Conservation (phyloP, 2,329 filamentous ascomycete genomes). For the Fusarium sp. region DNA sequence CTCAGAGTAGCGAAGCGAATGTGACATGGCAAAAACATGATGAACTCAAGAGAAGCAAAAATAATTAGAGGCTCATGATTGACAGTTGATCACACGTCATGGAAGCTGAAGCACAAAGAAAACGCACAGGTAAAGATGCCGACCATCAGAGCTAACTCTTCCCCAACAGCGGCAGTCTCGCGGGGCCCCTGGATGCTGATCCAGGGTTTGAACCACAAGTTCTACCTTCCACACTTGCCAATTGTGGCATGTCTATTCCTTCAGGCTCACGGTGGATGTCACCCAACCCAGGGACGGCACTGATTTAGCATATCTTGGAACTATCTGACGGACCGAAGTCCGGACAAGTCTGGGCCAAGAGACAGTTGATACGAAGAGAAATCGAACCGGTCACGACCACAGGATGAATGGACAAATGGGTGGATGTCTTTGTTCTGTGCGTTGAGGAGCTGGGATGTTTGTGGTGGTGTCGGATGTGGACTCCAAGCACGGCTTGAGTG, state of each 20-base stretch:
- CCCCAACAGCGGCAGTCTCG: constrained; percentile 28
- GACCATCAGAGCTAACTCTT: constrained; percentile 1
- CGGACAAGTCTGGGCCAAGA: constrained; percentile 24
- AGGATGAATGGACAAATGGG: constrained; percentile 32
- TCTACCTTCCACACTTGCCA: constrained; percentile 1
- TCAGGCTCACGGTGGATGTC: constrained; percentile 2
- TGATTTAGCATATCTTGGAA: constrained; percentile 16
- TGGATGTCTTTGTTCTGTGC: constrained; percentile 31
- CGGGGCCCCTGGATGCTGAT: constrained; percentile 22
- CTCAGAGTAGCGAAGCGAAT: constrained; percentile 22
- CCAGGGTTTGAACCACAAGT: constrained; percentile 16
- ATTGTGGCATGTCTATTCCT: constrained; percentile 2
- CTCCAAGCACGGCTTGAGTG: constrained; percentile 26
- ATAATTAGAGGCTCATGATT: neutral
- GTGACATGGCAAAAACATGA: constrained; percentile 12
- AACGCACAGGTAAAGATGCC: constrained; percentile 7
- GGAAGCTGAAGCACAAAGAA: neutral
- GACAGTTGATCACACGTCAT: neutral
- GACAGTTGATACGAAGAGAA: constrained; percentile 21
- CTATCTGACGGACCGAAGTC: constrained; percentile 20
- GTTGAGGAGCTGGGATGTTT: constrained; percentile 36
- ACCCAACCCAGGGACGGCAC: constrained; percentile 19
- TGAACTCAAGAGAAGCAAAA: neutral
- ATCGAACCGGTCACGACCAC: constrained; percentile 10
- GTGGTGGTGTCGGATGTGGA: constrained; percentile 39